phyloP scores from a whole-genome alignment of 176 grass and related monocot species.

The Carex pumila region DNA sequence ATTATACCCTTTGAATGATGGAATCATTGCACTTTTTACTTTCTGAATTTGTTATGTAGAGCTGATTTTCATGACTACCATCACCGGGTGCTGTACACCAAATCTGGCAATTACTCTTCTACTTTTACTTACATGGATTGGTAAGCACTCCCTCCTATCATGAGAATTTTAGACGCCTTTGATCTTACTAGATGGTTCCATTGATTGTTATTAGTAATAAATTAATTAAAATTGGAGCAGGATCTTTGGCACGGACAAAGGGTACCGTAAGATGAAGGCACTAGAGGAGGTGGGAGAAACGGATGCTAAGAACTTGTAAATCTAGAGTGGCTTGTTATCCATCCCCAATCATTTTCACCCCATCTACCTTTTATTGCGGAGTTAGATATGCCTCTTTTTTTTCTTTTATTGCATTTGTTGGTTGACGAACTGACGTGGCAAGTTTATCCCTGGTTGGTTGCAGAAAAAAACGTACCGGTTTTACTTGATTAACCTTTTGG shows the following conservation, averaged over 20 bases:
- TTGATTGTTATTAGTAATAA: not conserved
- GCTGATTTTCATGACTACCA: conserved; percentile 83
- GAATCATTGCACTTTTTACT: not conserved
- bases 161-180: not conserved
- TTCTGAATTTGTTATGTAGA: conserved; percentile 28
- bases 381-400: not conserved
- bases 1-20: not conserved
- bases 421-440: not conserved
- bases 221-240: conserved; percentile 23
- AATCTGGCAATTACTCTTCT: conserved; percentile 80
- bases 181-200: not conserved
- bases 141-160: conserved; percentile 24
- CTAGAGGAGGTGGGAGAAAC: conserved; percentile 28
- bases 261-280: conserved; percentile 56
- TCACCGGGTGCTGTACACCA: conserved; percentile 87
- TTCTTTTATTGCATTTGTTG: not conserved
- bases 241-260: conserved; percentile 82
- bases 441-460: not conserved
- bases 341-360: not conserved
- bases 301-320: conserved; percentile 38
- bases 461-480: not conserved
- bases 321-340: conserved; percentile 1
- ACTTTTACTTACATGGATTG: conserved; percentile 97
- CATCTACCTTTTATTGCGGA: not conserved
- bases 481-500: not conserved